These are phyloP conservation scores for Metschnikowia corniflorae DNA, from an alignment of 805 yeast genomes.

Conservation along the genomic window DNA sequence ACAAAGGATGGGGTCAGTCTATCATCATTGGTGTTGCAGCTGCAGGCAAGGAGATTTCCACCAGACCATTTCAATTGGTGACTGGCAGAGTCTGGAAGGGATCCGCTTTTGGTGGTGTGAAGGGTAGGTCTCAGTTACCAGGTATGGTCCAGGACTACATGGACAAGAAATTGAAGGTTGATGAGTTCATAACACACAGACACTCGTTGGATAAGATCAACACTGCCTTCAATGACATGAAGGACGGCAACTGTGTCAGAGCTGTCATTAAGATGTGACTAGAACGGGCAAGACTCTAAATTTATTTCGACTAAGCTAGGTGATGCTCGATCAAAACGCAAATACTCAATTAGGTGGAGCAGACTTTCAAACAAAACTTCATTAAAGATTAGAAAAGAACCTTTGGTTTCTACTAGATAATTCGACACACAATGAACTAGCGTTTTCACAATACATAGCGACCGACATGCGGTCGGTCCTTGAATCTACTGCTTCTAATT, in stretches of 20 bases:
- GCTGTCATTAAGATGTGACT: slow-evolving; percentile 63
- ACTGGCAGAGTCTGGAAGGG: slow-evolving; percentile 99
- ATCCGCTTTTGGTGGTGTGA: slow-evolving; percentile 99
- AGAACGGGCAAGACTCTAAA: slow-evolving; percentile 12
- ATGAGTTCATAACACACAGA: slow-evolving; percentile 92
- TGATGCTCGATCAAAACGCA: too few species aligned
- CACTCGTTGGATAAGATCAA: slow-evolving; percentile 76
- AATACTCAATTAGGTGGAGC: too few species aligned
- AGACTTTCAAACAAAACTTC: too few species aligned
- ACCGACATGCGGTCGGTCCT: too few species aligned
- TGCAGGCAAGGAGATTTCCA: slow-evolving; percentile 93
- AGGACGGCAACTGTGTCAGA: slow-evolving; percentile 89
- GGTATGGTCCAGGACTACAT: slow-evolving; percentile 83
- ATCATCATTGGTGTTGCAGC: slow-evolving; percentile 97
- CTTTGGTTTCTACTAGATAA: too few species aligned
- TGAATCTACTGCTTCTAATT: too few species aligned
- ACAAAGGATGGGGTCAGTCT: slow-evolving; percentile 98
- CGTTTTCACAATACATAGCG: too few species aligned
- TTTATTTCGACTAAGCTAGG: too few species aligned
- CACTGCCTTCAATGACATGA: slow-evolving; percentile 92
- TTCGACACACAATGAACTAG: too few species aligned
- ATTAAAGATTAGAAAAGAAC: too few species aligned
- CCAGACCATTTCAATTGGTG: slow-evolving; percentile 98
- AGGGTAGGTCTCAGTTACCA: slow-evolving; percentile 95
- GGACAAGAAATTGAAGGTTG: slow-evolving; percentile 79